Percentiles rank a stretch among this genome's conserved stretches.
These are phyloP conservation scores for Lachancea mirantina DNA, from an alignment of 805 yeast genomes.

Conservation along the genomic window DNA sequence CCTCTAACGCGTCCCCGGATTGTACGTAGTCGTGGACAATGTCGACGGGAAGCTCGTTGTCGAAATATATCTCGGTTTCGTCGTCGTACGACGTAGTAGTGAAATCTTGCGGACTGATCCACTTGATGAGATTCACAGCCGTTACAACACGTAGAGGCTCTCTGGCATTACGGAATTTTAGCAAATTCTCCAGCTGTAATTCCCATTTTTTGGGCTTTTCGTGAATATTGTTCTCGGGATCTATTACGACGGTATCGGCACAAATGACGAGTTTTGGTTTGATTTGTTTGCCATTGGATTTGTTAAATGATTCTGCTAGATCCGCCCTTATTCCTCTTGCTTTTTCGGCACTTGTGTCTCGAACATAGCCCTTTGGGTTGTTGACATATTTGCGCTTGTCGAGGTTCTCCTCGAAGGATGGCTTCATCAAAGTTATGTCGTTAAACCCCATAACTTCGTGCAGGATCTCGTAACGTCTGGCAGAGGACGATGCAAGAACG, in stretches of 20 bases:
- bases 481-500: constrained; percentile 78
- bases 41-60: constrained; percentile 42
- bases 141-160: constrained; percentile 46
- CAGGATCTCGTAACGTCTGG: constrained; percentile 70
- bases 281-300: too few species aligned
- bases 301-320: too few species aligned
- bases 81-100: constrained; percentile 32
- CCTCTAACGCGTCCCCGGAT: constrained; percentile 66
- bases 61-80: constrained; percentile 37
- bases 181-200: constrained; percentile 45
- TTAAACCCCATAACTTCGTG: constrained; percentile 44
- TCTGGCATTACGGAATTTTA: constrained; percentile 38
- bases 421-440: constrained; percentile 43
- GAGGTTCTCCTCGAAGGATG: constrained; percentile 73
- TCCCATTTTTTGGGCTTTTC: constrained; percentile 71
- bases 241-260: constrained; percentile 74
- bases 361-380: constrained; percentile 45
- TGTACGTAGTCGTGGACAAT: constrained; percentile 56
- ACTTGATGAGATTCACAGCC: constrained; percentile 43
- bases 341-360: constrained; percentile 62
- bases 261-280: constrained; percentile 38
- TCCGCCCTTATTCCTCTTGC: constrained; percentile 52
- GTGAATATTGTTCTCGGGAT: constrained; percentile 49
- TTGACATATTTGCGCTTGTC: constrained; percentile 37
- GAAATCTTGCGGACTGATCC: constrained; percentile 11